phyloP scores from a whole-genome alignment of 768 basidiomycete species.

The Amanita subjunquillea region DNA sequence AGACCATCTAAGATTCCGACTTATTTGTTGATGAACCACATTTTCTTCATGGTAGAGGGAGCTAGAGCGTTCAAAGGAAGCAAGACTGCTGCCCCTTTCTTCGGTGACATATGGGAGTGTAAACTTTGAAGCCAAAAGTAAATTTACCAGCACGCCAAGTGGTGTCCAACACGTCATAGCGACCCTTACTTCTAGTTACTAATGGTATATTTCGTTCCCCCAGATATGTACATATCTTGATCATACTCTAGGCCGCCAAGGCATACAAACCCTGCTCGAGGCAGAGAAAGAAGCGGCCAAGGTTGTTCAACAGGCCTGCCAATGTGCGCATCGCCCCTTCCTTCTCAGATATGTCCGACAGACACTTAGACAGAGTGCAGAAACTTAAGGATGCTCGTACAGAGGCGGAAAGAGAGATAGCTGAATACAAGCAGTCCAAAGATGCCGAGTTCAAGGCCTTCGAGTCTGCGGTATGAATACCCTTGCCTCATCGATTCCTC shows the following conservation, averaged over 20 bases:
- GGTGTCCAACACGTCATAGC: neutral
- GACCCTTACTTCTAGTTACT: neutral
- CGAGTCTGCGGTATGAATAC: slow-evolving; percentile 71
- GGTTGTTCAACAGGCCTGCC: slow-evolving; percentile 91
- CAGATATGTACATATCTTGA: neutral
- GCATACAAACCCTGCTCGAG: slow-evolving; percentile 95
- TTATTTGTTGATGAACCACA: neutral
- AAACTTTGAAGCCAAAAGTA: neutral
- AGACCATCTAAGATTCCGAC: neutral
- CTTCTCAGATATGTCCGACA: slow-evolving; percentile 6
- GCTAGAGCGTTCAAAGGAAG: neutral
- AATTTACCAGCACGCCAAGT: neutral
- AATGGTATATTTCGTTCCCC: neutral
- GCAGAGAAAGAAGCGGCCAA: slow-evolving; percentile 98
- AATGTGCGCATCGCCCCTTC: slow-evolving; percentile 48
- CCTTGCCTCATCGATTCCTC: slow-evolving; percentile 1
- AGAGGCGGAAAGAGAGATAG: slow-evolving; percentile 90
- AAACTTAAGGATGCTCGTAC: slow-evolving; percentile 91
- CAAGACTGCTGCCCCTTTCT: neutral
- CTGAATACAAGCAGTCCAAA: slow-evolving; percentile 83
- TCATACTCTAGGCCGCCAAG: slow-evolving; percentile 57
- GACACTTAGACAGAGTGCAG: slow-evolving; percentile 74
- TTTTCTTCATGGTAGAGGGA: neutral
- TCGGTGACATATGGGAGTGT: neutral
- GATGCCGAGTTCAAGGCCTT: slow-evolving; percentile 87